Conservation (phyloP, 2,329 filamentous ascomycete genomes). For the Aureobasidium zeae region DNA sequence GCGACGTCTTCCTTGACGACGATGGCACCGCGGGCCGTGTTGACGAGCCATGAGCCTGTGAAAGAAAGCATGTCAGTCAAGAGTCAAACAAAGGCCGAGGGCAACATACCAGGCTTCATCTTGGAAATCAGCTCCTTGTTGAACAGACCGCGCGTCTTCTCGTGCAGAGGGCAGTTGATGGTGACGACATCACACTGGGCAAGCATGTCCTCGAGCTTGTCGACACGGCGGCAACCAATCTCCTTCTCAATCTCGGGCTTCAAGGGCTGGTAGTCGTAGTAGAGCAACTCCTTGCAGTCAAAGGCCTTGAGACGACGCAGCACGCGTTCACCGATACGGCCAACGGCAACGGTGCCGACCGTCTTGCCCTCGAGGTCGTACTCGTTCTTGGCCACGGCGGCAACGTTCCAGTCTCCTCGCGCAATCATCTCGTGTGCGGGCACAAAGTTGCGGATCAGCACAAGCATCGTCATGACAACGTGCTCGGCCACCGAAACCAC, state of each 20-base stretch:
- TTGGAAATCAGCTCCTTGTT: constrained; percentile 97
- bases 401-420: constrained; percentile 88
- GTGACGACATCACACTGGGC: constrained; percentile 93
- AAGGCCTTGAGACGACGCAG: constrained; percentile 92
- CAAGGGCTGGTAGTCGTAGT: constrained; percentile 98
- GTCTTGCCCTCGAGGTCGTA: constrained; percentile 96
- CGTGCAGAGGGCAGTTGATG: constrained; percentile 98
- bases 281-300: constrained; percentile 98
- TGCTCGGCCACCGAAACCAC: constrained; percentile 98
- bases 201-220: constrained; percentile 85
- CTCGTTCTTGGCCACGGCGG: constrained; percentile 94
- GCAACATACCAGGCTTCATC: constrained; percentile 81
- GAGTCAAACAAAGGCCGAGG: no score
- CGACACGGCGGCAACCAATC: constrained; percentile 87
- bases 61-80: constrained; percentile 14
- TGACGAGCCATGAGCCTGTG: constrained; percentile 87
- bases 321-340: constrained; percentile 96
- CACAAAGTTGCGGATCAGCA: constrained; percentile 95
- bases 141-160: constrained; percentile 93
- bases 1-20: constrained; percentile 99
- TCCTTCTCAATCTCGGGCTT: constrained; percentile 78
- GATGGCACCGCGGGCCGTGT: constrained; percentile 97
- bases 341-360: constrained; percentile 93
- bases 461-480: constrained; percentile 97
- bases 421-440: constrained; percentile 92